These are phyloP conservation scores for Collybiopsis luxurians DNA, from an alignment of 768 basidiomycete species.

Conservation along the genomic window DNA sequence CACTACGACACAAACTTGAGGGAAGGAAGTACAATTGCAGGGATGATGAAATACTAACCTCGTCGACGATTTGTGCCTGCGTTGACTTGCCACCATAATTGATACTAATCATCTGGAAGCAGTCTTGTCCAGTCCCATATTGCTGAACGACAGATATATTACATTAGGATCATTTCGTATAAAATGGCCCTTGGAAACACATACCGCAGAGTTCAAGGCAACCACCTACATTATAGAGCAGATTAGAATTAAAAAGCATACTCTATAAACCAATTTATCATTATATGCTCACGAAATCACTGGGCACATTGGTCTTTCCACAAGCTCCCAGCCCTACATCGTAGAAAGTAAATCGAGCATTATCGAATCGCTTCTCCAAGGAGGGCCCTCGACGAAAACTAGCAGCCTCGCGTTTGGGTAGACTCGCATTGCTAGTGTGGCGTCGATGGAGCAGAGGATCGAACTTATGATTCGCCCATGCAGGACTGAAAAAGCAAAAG, in stretches of 20 bases:
- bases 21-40: not conserved
- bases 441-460: not conserved
- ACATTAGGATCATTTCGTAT: not conserved
- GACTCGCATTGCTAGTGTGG: constrained; percentile 2
- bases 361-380: constrained; percentile 4
- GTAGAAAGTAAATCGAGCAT: constrained; percentile 4
- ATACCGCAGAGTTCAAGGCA: constrained; percentile 6
- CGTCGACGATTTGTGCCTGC: constrained; percentile 51
- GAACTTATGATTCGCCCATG: not conserved
- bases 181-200: too few species aligned
- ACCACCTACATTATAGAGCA: not conserved
- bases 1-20: constrained; percentile 28
- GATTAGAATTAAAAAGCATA: not conserved
- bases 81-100: constrained; percentile 43
- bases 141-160: not conserved
- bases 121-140: constrained; percentile 27
- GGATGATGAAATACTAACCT: constrained; percentile 32
- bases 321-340: constrained; percentile 7
- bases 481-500: not conserved
- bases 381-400: not conserved
- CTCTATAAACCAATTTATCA: too few species aligned
- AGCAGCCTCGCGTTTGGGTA: constrained; percentile 1
- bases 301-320: constrained; percentile 2
- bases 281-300: constrained; percentile 8
- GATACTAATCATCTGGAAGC: constrained; percentile 54